Base-by-base conservation (phyloP, 306 rosid genomes). In the Cicer yamashitae region DNA sequence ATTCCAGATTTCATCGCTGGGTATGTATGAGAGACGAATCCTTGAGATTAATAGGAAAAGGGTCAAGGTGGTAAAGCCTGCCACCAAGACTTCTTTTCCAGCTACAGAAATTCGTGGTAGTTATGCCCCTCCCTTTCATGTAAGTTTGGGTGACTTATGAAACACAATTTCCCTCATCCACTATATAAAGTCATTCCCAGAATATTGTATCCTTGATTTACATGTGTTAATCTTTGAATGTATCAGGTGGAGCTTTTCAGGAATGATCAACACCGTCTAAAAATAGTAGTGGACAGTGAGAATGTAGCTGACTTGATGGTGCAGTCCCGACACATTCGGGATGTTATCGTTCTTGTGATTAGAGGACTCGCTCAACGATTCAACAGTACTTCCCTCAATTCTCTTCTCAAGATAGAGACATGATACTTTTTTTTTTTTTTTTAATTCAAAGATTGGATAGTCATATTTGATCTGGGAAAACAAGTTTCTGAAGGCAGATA, bases 81-180 rank as follows among this genome's bases (percentile, higher is more conserved):
- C 97, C 73, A 90, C 97, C 4, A 94, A 91, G 82, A 90, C 96
- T 74, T 91, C 94, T 76, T 94, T 94, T 82, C 97, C 98, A 48
- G 83, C 88, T 17, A 94, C 97, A 12, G 98, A 94, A 86, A 81
- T 91, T 41, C 98, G 98, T 20, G 98, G 98, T 75, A 91, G 77
- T 79, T 94, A 91, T 71, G 83, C 96, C 39, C 98, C 98, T 82
- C 98, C 98, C 4, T 94, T 94, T 78, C 98, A 94, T 80, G 98
- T 94, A 83, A 86, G 97, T 83, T 61, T 79, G 37, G 57, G 38
- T 61, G 48, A 46, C 59, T 13, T 3, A 1, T 2, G 20, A 70
- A 77, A 77, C 37, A 69, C 63, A 53, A 43, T 20, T 60, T 38
- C 39, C 48, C 12, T 45, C 22, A 20, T 39, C 39, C 9, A 48